phyloP scores from a whole-genome alignment of 768 basidiomycete genomes.

The Tricholomella constricta region DNA sequence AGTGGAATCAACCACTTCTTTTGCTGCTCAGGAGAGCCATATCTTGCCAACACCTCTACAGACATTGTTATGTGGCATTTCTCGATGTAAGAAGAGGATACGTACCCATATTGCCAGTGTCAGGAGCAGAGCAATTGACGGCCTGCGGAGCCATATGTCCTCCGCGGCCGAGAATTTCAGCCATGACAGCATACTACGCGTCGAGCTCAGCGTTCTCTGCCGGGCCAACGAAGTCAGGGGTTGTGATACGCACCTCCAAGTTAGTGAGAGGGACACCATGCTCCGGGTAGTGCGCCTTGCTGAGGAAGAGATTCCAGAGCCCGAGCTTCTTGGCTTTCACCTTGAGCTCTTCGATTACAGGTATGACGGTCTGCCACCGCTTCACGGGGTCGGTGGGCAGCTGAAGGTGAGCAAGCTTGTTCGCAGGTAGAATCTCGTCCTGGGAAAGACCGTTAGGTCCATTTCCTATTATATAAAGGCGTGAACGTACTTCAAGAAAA shows the following conservation, averaged over 20 bases:
- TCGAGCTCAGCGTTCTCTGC: neutral
- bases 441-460: constrained; percentile 29
- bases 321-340: constrained; percentile 84
- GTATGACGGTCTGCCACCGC: constrained; percentile 86
- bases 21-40: constrained; percentile 90
- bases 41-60: constrained; percentile 93
- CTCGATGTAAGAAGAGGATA: constrained; percentile 1
- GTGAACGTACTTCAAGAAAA: constrained; percentile 72
- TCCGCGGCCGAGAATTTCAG: constrained; percentile 88
- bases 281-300: constrained; percentile 90
- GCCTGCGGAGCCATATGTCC: constrained; percentile 83
- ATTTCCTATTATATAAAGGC: neutral
- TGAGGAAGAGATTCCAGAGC: constrained; percentile 97
- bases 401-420: constrained; percentile 76
- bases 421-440: constrained; percentile 88
- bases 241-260: constrained; percentile 67
- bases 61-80: constrained; percentile 7
- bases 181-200: constrained; percentile 90
- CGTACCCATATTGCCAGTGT: constrained; percentile 97
- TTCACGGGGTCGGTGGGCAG: constrained; percentile 70
- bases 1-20: constrained; percentile 87
- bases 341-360: constrained; percentile 84
- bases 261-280: constrained; percentile 90
- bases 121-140: constrained; percentile 94
- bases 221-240: neutral